Base-by-base conservation (phyloP, 192 early-diverging fungal genomes). In the Entomortierella chlamydospora region DNA sequence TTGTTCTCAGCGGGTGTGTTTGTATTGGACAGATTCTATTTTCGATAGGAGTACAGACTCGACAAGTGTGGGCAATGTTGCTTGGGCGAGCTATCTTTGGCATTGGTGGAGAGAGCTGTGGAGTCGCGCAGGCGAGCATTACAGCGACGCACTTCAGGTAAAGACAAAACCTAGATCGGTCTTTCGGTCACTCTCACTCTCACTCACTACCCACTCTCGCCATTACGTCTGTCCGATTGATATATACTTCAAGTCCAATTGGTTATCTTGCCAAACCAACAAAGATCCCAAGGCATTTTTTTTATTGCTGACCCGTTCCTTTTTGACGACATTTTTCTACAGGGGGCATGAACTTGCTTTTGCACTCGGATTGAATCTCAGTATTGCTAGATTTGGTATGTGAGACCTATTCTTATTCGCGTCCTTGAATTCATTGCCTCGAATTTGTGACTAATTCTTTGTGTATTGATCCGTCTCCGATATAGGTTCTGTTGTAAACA, bases 1-100 rank as follows among this genome's bases (percentile, higher is more conserved):
- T 88, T 8, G 45, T 81, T 2, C 85, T 91, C 37, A 81, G 82
- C 4, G 50, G 63, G 6, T 68, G 84, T 54, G 85, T 92, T 26
- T 83, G 83, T 53, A 42, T 83, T 13, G 92, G 92, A n/a, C 90
- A 93, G 79, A 55, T 86, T 17, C 70, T 93, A 29, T 93, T 91
- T 69, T 63, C 91, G 1, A 57, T 85, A 43, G 92, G 91, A 7
- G 83, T 92, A 4, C 64, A 77, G 23, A 45, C 30, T 23, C 80
- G 83, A 4, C 81, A 52, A 26, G 83, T 90, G 41, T 63, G 68
- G 63, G 49, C 88, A 34, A 87, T 91, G 87, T 43, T 88, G 5
- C 33, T 84, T 6, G 91, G 90, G 6, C 81, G 91, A 11, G 67
- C 89, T 15, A 49, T 91, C 29, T 90, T 92, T 84, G 91, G 91